Conservation (phyloP, 305 asterid genomes). For the Galium porrigens region DNA sequence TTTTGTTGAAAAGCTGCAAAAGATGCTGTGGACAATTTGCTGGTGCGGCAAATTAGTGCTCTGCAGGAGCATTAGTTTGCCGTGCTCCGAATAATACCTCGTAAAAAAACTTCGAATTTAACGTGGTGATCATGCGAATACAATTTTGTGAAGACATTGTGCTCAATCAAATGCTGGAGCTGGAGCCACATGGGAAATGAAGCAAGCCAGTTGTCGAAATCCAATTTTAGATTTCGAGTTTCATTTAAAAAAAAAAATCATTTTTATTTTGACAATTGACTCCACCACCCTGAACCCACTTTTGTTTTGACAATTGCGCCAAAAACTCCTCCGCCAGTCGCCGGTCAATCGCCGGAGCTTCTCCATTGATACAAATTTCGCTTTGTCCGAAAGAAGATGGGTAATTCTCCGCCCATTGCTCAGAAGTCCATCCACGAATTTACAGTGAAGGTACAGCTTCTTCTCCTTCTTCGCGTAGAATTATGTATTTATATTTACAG, state of each 20-base stretch:
- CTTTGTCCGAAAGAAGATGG: slow-evolving; percentile 29
- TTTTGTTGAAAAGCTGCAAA: too few relatives aligned
- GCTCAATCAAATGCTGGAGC: too few relatives aligned
- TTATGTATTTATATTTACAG: background rate
- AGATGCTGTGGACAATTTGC: too few relatives aligned
- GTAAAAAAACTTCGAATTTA: too few relatives aligned
- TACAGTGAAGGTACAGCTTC: slow-evolving; percentile 50
- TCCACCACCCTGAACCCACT: background rate
- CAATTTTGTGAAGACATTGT: too few relatives aligned
- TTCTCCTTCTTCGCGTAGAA: background rate
- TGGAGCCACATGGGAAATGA: background rate
- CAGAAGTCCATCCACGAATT: slow-evolving; percentile 65
- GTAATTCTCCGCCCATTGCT: slow-evolving; percentile 46
- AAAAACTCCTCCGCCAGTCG: background rate
- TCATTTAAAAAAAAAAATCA: too few relatives aligned
- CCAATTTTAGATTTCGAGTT: too few relatives aligned
- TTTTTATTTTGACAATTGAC: background rate
- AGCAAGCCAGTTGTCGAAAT: background rate
- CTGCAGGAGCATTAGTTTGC: too few relatives aligned
- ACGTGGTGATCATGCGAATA: too few relatives aligned
- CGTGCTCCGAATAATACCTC: too few relatives aligned
- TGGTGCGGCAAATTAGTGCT: too few relatives aligned
- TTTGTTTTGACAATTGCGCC: background rate
- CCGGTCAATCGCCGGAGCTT: background rate
- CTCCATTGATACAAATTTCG: background rate